Conservation (phyloP, 2,329 filamentous ascomycete species). For the Lachnum nothofagi region DNA sequence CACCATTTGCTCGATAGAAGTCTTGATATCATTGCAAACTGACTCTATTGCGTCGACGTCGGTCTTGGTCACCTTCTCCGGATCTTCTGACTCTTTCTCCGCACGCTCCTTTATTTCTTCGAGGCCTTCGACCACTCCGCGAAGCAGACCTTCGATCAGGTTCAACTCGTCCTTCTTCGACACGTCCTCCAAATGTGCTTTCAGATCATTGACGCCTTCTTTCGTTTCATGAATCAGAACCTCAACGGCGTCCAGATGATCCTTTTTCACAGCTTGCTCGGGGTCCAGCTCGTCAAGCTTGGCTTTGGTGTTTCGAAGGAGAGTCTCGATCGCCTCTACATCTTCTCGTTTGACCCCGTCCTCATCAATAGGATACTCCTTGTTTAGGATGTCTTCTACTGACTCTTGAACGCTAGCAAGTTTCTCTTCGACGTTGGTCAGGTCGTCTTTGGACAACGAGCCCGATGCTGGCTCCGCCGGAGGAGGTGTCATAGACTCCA, state of each 20-base stretch:
- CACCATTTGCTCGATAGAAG: slow-evolving; percentile 66
- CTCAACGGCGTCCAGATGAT: slow-evolving; percentile 50
- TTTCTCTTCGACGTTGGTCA: slow-evolving; percentile 51
- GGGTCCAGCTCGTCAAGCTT: slow-evolving; percentile 79
- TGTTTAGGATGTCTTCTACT: slow-evolving; percentile 47
- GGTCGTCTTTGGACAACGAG: slow-evolving; percentile 47
- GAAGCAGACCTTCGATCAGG: slow-evolving; percentile 70
- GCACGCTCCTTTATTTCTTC: slow-evolving; percentile 61
- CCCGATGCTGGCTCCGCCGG: slow-evolving; percentile 38
- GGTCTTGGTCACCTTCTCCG: slow-evolving; percentile 67
- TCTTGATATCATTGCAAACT: slow-evolving; percentile 79
- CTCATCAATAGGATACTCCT: slow-evolving; percentile 32
- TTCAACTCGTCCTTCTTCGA: slow-evolving; percentile 75
- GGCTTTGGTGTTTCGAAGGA: slow-evolving; percentile 83
- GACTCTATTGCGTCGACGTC: slow-evolving; percentile 78
- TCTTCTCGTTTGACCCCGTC: slow-evolving; percentile 71
- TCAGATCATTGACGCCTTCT: slow-evolving; percentile 63
- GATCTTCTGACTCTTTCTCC: slow-evolving; percentile 39
- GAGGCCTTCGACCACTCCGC: slow-evolving; percentile 68
- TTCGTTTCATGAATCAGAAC: slow-evolving; percentile 69
- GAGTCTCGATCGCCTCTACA: slow-evolving; percentile 82
- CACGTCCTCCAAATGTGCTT: slow-evolving; percentile 61
- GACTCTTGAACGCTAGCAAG: slow-evolving; percentile 52
- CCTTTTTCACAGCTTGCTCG: slow-evolving; percentile 63
- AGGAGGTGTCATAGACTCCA: slow-evolving; percentile 53